Base-by-base conservation (phyloP, 306 rosid species). In the Morella rubra region DNA sequence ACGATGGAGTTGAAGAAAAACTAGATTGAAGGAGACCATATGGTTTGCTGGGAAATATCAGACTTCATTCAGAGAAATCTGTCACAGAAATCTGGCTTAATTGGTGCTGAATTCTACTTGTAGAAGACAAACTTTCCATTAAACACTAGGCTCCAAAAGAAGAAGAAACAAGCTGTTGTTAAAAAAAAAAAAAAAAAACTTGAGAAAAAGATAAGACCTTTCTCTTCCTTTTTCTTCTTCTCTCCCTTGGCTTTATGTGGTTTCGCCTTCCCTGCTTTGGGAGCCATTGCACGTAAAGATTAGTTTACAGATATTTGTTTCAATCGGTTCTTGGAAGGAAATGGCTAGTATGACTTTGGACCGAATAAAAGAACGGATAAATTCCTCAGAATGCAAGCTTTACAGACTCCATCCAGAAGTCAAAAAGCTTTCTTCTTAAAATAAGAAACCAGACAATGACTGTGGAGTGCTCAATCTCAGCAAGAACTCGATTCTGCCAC, bases 171-270 rank as follows among this genome's bases (percentile, higher is more conserved):
- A 45, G 77, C 71, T 16, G 67, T 40, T 41, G 50, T 18, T 24
- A 1, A 20, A 51, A 41, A 20, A 46, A 75, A 5, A 2, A 15
- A 12, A 18, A 50, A 24, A 44, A 50, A 15, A 10, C 54, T 12
- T 32, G 19, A 60, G 62, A 44, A 5, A 7, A 44, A 78, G 37
- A 49, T 3, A 5, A n/a, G 68, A 91, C 97, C 98, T 94, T 94
- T 91, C 85, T 94, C 98, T 79, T 94, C 98, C 79, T 90, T 91
- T 71, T 91, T 94, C 90, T 90, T 94, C 85, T 94, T 91, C 24
- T 90, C 98, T 85, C 93, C 96, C 80, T 90, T 94, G 20, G 88
- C 77, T 81, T 94, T 94, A 83, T 94, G 97, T 1, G 96, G 90
- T 78, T 87, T 94, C 67, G 96, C 80, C 73, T 87, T 94, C 40